Conservation (phyloP, 805 yeast species). For the Kluyveromyces aestuarii region DNA sequence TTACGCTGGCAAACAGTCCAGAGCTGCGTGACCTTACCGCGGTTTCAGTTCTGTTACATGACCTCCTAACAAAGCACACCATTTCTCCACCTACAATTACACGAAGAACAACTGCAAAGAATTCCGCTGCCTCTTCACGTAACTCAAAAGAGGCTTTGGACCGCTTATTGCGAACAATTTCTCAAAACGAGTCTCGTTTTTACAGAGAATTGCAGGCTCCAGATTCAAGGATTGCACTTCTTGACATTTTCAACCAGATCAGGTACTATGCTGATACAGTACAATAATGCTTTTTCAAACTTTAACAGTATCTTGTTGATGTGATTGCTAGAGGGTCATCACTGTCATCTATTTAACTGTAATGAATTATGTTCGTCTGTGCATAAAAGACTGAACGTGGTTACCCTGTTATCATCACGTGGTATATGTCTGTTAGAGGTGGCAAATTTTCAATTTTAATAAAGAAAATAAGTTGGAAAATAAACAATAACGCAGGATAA, state of each 20-base stretch:
- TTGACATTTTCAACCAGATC: constrained; percentile 9
- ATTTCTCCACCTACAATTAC: background rate
- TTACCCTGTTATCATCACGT: background rate
- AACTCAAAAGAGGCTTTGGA: background rate
- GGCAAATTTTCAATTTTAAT: background rate
- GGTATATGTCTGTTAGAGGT: background rate
- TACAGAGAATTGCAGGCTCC: constrained; percentile 12
- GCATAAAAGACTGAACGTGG: background rate
- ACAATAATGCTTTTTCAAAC: background rate
- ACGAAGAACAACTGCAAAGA: background rate
- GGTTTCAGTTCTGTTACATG: background rate
- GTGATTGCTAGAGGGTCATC: too few species aligned
- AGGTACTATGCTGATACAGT: background rate
- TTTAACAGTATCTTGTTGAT: too few species aligned
- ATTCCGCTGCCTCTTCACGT: background rate
- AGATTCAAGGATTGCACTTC: constrained; percentile 7
- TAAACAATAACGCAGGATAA: background rate
- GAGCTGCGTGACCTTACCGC: background rate
- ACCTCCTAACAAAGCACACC: background rate
- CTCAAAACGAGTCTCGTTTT: constrained; percentile 12
- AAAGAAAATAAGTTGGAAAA: background rate
- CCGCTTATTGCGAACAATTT: background rate
- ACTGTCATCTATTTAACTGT: too few species aligned
- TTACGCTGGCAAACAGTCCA: background rate
- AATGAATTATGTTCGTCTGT: background rate